Evolutionary conservation across 2,329 filamentous ascomycete genomes (phyloP).

Genomic region (Arthrobotrys pseudoclavata): DNA sequence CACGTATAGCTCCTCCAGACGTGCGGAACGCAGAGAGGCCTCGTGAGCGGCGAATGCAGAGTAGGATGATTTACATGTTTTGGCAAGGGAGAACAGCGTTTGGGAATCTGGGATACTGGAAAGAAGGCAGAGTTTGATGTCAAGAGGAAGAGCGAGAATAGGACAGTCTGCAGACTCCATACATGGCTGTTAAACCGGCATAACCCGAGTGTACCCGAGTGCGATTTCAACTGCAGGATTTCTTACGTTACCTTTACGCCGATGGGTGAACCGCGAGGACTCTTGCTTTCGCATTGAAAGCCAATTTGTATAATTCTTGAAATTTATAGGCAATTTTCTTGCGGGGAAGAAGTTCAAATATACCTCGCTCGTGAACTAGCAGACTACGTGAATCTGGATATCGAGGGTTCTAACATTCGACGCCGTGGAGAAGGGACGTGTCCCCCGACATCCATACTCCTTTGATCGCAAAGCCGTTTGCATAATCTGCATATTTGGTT

Average conservation of each 20-base stretch:
- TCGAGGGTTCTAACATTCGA: too few species aligned
- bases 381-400: too few species aligned
- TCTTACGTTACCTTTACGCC: not conserved
- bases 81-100: slow-evolving; percentile 5
- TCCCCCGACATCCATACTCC: too few species aligned
- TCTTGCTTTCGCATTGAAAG: not conserved
- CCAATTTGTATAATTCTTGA: not conserved
- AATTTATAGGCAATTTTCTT: not conserved
- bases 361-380: too few species aligned
- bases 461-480: too few species aligned
- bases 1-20: not conserved
- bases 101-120: not conserved
- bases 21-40: slow-evolving; percentile 2
- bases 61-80: slow-evolving; percentile 26
- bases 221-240: not conserved
- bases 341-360: too few species aligned
- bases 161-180: not conserved
- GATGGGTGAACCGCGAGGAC: not conserved
- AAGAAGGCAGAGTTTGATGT: slow-evolving; percentile 23
- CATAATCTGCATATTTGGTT: too few species aligned
- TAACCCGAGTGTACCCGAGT: not conserved
- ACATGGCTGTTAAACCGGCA: not conserved
- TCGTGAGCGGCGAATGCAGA: not conserved
- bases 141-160: slow-evolving; percentile 20
- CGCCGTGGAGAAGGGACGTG: too few species aligned